Evolutionary conservation across 495 filamentous ascomycete species (phyloP).

Genomic region (Aspergillus kassunensis): DNA sequence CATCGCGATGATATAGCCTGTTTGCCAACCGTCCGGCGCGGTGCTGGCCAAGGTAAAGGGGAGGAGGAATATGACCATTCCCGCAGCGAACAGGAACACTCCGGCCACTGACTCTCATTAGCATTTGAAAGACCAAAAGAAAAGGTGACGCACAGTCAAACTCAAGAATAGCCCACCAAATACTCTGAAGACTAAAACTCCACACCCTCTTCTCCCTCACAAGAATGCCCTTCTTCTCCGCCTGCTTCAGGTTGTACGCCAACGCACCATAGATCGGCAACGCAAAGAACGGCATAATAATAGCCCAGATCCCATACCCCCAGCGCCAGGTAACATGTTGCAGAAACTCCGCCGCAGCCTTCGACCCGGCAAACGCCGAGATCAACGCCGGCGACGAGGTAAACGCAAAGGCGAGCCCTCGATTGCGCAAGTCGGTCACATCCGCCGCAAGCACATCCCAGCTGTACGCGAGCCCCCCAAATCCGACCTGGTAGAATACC

Average conservation of each 20-base stretch:
- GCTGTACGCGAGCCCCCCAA: constrained; percentile 53
- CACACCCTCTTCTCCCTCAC: constrained; percentile 34
- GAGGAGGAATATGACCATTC: constrained; percentile 56
- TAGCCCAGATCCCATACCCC: constrained; percentile 56
- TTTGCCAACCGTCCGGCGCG: constrained; percentile 42
- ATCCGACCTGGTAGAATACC: constrained; percentile 53
- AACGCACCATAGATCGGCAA: constrained; percentile 47
- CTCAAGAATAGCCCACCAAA: constrained; percentile 52
- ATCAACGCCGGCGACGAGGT: constrained; percentile 48
- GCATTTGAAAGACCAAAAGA: neutral
- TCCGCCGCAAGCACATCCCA: constrained; percentile 59
- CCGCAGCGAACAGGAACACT: constrained; percentile 51
- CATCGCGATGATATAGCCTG: constrained; percentile 50
- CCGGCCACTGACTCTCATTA: constrained; percentile 35
- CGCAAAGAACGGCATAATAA: constrained; percentile 52
- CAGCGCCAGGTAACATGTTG: constrained; percentile 55
- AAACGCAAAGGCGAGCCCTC: constrained; percentile 56
- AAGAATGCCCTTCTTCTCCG: constrained; percentile 38
- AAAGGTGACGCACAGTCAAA: constrained; percentile 47
- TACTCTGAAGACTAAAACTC: constrained; percentile 25
- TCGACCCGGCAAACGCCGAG: constrained; percentile 26
- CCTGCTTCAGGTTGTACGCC: constrained; percentile 50
- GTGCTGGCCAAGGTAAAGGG: constrained; percentile 51
- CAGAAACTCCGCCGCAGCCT: constrained; percentile 28
- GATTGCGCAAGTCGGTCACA: constrained; percentile 55